These are phyloP conservation scores for Odontarrhena argentea DNA, from an alignment of 345 rosid species.

Conservation along the genomic window DNA sequence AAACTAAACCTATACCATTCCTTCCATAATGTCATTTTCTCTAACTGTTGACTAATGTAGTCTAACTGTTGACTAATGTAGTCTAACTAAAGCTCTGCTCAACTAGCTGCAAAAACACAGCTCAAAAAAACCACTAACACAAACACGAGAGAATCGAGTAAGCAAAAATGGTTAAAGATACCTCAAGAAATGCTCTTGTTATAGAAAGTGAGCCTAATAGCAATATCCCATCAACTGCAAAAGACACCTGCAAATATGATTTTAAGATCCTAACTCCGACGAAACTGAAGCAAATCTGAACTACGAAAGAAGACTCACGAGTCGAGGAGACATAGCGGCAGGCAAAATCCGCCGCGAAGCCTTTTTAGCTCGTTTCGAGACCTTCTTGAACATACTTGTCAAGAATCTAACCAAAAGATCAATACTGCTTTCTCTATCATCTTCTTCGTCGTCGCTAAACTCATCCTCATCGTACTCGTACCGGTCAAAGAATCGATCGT, in stretches of 20 bases:
- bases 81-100: neutral
- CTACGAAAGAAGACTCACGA: conserved; percentile 44
- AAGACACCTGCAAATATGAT: conserved; percentile 53
- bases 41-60: neutral
- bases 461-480: conserved; percentile 32
- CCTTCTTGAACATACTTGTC: conserved; percentile 60
- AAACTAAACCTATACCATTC: neutral
- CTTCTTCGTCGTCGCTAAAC: conserved; percentile 52
- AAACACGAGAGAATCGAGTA: neutral
- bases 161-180: conserved; percentile 25
- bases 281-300: neutral
- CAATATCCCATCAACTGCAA: conserved; percentile 84
- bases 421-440: conserved; percentile 66
- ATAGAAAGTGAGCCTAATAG: conserved; percentile 67
- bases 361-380: conserved; percentile 71
- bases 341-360: conserved; percentile 71
- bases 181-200: conserved; percentile 75
- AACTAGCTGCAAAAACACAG: neutral
- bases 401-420: conserved; percentile 72
- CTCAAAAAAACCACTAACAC: neutral
- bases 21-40: neutral
- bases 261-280: neutral
- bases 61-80: neutral
- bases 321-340: conserved; percentile 59
- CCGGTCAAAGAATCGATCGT: conserved; percentile 50